phyloP scores from a whole-genome alignment of 1,284 basidiomycete genomes.

The Moesziomyces sp. region DNA sequence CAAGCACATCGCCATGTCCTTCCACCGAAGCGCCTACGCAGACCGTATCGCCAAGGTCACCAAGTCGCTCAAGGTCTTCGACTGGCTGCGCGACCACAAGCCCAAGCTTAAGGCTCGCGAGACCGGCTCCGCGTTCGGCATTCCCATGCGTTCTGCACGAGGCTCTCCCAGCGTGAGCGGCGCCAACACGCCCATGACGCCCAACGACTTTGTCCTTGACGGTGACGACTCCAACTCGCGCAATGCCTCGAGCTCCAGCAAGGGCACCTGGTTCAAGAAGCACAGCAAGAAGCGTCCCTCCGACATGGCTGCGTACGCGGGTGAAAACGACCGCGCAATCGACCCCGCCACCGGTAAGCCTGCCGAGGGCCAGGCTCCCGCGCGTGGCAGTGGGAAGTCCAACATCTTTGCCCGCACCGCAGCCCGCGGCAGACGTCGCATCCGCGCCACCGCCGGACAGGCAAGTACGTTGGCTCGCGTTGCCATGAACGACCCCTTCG shows the following conservation, averaged over 20 bases:
- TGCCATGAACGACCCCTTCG: slow-evolving; percentile 54
- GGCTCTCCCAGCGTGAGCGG: slow-evolving; percentile 44
- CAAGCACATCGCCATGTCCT: slow-evolving; percentile 68
- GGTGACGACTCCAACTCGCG: slow-evolving; percentile 11
- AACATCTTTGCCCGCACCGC: slow-evolving; percentile 38
- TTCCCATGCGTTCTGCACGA: slow-evolving; percentile 61
- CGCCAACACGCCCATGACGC: slow-evolving; percentile 24
- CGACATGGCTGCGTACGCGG: slow-evolving; percentile 15
- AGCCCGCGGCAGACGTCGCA: slow-evolving; percentile 24
- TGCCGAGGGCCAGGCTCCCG: slow-evolving; percentile 38
- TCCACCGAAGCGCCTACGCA: slow-evolving; percentile 80
- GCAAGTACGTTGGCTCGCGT: slow-evolving; percentile 55
- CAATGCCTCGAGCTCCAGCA: slow-evolving; percentile 19
- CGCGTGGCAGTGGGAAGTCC: slow-evolving; percentile 39
- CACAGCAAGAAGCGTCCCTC: slow-evolving; percentile 58
- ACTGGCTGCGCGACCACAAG: slow-evolving; percentile 77
- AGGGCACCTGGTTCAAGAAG: slow-evolving; percentile 50
- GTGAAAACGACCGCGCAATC: slow-evolving; percentile 29
- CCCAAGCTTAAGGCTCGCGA: slow-evolving; percentile 72
- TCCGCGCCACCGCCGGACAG: slow-evolving; percentile 34
- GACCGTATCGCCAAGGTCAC: slow-evolving; percentile 76
- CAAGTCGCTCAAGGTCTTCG: slow-evolving; percentile 74
- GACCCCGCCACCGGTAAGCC: slow-evolving; percentile 34
- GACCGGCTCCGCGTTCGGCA: slow-evolving; percentile 69
- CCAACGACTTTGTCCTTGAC: slow-evolving; percentile 30